These are phyloP conservation scores for Trichophyton mentagrophytes DNA, from an alignment of 2,329 filamentous ascomycete genomes.

Conservation along the genomic window DNA sequence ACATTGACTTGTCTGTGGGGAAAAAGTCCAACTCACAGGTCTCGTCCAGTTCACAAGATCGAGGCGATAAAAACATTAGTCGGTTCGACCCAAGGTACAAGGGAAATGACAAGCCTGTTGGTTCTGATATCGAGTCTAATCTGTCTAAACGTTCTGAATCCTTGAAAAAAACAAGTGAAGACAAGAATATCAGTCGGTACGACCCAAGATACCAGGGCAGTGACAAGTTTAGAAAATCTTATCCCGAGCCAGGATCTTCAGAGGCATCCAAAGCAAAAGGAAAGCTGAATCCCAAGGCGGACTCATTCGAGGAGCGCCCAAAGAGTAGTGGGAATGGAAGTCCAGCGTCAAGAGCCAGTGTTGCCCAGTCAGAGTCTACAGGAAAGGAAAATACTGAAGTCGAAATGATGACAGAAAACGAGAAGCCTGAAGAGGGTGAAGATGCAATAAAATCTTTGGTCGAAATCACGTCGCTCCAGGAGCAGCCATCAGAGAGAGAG, in stretches of 20 bases:
- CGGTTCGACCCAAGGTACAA: not conserved
- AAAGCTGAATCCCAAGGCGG: not conserved
- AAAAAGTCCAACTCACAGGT: not conserved
- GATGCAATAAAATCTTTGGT: not conserved
- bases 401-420: not conserved
- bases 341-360: not conserved
- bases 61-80: not conserved
- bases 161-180: not conserved
- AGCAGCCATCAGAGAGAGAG: not conserved
- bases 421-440: not conserved
- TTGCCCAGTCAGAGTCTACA: not conserved
- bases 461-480: not conserved
- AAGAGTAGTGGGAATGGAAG: not conserved
- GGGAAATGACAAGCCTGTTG: not conserved
- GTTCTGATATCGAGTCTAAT: not conserved
- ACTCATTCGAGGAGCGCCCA: not conserved
- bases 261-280: not conserved
- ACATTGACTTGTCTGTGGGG: not conserved
- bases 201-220: not conserved
- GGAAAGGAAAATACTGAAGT: not conserved
- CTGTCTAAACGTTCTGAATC: not conserved
- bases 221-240: not conserved
- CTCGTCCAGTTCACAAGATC: not conserved
- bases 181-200: not conserved
- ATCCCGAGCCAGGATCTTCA: not conserved